These are phyloP conservation scores for Pseudogymnoascus sp. DNA, from an alignment of 2,329 filamentous ascomycete genomes.

Conservation along the genomic window DNA sequence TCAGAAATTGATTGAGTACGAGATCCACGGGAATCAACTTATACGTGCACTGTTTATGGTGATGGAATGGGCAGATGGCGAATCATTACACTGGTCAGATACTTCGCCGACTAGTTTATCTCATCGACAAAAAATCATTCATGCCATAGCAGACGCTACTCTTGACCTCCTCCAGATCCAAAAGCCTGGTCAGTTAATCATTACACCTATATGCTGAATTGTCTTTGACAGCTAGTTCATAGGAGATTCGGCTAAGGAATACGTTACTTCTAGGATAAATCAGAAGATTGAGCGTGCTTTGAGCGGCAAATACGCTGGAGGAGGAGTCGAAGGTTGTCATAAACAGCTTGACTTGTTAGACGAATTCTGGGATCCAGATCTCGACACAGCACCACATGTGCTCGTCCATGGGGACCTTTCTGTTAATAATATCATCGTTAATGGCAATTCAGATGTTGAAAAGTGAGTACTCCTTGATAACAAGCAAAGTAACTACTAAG, in stretches of 20 bases:
- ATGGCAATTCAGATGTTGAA: background rate
- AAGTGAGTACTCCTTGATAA: background rate
- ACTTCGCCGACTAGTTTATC: background rate
- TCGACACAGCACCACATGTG: background rate
- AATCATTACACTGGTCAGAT: background rate
- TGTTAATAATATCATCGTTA: background rate
- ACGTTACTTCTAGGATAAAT: background rate
- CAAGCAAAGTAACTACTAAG: background rate
- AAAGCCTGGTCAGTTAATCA: background rate
- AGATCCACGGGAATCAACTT: background rate
- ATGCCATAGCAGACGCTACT: background rate
- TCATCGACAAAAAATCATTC: background rate
- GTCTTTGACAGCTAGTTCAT: background rate
- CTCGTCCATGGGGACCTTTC: background rate
- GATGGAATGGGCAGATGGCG: background rate
- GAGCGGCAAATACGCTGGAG: background rate
- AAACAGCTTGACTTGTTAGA: background rate
- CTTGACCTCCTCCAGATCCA: background rate
- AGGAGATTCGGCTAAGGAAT: background rate
- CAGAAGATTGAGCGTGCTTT: background rate
- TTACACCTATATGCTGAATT: background rate
- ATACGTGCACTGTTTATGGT: background rate
- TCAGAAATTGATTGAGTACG: background rate
- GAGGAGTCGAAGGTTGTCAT: background rate
- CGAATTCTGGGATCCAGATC: background rate